Conservation (phyloP, 2,329 filamentous ascomycete genomes). For the Rutstroemia sp. region DNA sequence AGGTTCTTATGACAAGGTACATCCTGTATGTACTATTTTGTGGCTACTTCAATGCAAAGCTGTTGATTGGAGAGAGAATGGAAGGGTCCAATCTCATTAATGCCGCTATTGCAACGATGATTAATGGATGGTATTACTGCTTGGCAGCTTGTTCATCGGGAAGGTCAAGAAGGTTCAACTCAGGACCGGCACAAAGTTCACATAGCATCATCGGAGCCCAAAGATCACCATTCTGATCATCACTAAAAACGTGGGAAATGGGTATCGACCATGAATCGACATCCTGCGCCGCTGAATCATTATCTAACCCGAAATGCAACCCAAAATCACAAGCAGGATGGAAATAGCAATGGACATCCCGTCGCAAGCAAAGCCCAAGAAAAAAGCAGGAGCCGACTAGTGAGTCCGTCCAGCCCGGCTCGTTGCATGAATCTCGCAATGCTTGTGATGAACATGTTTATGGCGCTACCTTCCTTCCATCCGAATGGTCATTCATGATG, state of each 20-base stretch:
- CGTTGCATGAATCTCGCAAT: slow-evolving; percentile 12
- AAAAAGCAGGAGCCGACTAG: neutral
- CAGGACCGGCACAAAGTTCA: neutral
- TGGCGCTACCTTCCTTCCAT: neutral
- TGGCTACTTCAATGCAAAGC: neutral
- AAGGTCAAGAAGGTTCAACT: neutral
- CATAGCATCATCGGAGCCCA: neutral
- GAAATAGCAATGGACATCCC: neutral
- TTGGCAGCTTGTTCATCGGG: neutral
- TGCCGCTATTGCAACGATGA: slow-evolving; percentile 8
- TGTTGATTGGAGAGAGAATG: neutral
- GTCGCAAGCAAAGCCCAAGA: neutral
- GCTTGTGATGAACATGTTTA: slow-evolving; percentile 19
- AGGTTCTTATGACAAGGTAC: slow-evolving; percentile 1
- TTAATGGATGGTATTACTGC: neutral
- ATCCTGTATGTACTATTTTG: slow-evolving; percentile 3
- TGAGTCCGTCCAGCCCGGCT: neutral
- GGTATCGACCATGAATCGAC: neutral
- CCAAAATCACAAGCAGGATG: neutral
- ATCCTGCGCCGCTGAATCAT: neutral
- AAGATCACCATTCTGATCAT: neutral
- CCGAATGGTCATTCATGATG: neutral
- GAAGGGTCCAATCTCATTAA: neutral
- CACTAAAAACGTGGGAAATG: neutral
- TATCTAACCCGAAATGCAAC: neutral